phyloP scores from a whole-genome alignment of 2,329 filamentous ascomycete species.

The Sporothrix curviconia region DNA sequence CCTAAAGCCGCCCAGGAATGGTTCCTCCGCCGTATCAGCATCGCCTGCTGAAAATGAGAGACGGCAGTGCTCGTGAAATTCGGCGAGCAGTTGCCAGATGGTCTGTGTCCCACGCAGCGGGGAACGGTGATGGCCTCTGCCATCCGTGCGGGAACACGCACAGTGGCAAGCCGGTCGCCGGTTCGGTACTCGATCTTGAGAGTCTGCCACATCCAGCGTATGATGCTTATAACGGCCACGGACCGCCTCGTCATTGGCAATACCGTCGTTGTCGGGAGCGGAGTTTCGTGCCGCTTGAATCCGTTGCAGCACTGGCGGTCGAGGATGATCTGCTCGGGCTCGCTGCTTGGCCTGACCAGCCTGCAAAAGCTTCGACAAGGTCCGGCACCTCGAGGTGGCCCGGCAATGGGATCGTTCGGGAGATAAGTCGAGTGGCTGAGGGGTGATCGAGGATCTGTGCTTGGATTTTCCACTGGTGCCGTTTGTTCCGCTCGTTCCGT shows the following conservation, averaged over 20 bases:
- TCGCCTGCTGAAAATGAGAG: background rate
- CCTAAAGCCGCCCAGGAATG: conserved; percentile 78
- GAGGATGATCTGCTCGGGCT: conserved; percentile 46
- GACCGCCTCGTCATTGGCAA: conserved; percentile 24
- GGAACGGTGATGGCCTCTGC: conserved; percentile 15
- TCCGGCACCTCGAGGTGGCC: conserved; percentile 44
- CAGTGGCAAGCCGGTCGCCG: conserved; percentile 36
- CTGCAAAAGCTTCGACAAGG: conserved; percentile 44
- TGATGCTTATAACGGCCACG: conserved; percentile 65
- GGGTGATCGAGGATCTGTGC: conserved; percentile 1
- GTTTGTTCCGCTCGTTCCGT: background rate
- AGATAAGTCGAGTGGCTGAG: conserved; percentile 29
- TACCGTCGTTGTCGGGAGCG: background rate
- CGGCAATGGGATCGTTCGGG: conserved; percentile 38
- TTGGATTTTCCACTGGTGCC: background rate
- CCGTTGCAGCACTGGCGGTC: conserved; percentile 49
- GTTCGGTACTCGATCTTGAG: conserved; percentile 52
- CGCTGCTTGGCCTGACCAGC: conserved; percentile 6
- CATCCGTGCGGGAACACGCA: conserved; percentile 19
- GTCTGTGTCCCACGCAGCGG: conserved; percentile 24
- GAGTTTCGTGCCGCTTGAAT: conserved; percentile 7
- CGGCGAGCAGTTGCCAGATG: conserved; percentile 47
- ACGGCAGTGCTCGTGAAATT: conserved; percentile 31
- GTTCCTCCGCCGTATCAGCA: conserved; percentile 25
- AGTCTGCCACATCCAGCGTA: conserved; percentile 59